Evolutionary conservation across 2,329 filamentous ascomycete species (phyloP).

Genomic region (Domatiomyces globalis): DNA sequence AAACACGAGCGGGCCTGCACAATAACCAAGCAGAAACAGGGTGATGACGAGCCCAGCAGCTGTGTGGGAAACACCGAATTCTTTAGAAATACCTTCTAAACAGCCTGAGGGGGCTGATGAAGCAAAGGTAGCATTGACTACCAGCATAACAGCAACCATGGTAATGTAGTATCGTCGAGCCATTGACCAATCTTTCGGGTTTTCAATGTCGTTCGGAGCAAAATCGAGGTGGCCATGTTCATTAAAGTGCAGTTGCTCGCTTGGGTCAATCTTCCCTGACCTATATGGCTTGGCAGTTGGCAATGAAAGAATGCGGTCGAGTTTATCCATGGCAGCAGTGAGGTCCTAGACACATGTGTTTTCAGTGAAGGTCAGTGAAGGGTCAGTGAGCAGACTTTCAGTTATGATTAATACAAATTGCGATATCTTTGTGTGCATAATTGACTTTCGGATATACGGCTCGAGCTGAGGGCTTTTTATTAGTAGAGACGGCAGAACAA

Average conservation of each 20-base stretch:
- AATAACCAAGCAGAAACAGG: conserved; percentile 50
- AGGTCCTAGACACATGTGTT: too few species aligned
- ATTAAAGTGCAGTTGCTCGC: conserved; percentile 32
- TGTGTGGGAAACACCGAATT: conserved; percentile 36
- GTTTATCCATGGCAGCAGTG: conserved; percentile 23
- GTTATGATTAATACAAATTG: too few species aligned
- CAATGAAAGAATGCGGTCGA: conserved; percentile 36
- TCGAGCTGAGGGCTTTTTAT: too few species aligned
- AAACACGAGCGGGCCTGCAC: conserved; percentile 47
- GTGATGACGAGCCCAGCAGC: conserved; percentile 45
- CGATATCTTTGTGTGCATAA: too few species aligned
- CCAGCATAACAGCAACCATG: conserved; percentile 27
- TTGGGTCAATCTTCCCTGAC: conserved; percentile 26
- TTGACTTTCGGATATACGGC: too few species aligned
- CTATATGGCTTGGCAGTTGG: conserved; percentile 41
- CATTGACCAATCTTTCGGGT: conserved; percentile 29
- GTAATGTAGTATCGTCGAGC: conserved; percentile 31
- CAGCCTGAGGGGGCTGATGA: conserved; percentile 30
- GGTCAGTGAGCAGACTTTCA: background rate
- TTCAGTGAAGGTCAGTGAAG: background rate
- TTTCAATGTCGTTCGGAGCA: conserved; percentile 34
- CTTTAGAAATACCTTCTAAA: conserved; percentile 27
- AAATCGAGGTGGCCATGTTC: conserved; percentile 39
- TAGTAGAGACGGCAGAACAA: too few species aligned
- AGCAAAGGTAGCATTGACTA: conserved; percentile 43